Evolutionary conservation across 2,329 filamentous ascomycete genomes (phyloP).

Genomic region (Epichloe sp.): DNA sequence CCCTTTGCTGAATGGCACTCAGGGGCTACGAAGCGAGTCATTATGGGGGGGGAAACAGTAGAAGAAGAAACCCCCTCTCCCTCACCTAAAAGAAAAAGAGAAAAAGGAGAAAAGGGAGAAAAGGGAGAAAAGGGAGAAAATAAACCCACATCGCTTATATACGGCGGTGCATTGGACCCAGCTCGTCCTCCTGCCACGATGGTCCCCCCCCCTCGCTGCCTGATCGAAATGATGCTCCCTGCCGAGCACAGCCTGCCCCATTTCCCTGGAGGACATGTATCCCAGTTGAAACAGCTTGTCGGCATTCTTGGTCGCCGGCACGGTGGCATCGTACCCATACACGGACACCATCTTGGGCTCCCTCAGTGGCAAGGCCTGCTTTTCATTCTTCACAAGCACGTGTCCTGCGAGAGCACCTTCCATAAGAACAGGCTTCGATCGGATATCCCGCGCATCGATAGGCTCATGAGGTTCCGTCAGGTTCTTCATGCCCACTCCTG

Average conservation of each 20-base stretch:
- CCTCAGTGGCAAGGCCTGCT: conserved; percentile 46
- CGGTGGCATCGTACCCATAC: conserved; percentile 51
- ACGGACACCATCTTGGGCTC: conserved; percentile 43
- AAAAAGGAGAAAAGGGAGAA: too few species aligned
- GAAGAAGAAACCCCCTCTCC: too few species aligned
- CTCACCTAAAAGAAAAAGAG: too few species aligned
- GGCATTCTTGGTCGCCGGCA: conserved; percentile 33
- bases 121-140: background rate
- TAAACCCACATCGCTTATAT: conserved; percentile 32
- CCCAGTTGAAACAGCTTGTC: conserved; percentile 31
- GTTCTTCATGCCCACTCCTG: conserved; percentile 45
- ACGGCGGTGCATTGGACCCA: conserved; percentile 35
- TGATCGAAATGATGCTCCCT: conserved; percentile 32
- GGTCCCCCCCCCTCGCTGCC: conserved; percentile 34
- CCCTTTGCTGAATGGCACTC: conserved; percentile 42
- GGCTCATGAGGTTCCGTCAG: conserved; percentile 33
- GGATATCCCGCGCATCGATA: conserved; percentile 35
- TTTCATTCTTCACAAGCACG: conserved; percentile 64
- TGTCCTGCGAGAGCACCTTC: conserved; percentile 48
- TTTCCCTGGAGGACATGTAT: conserved; percentile 33
- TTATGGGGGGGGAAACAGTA: background rate
- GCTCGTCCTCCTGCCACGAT: conserved; percentile 39
- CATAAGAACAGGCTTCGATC: conserved; percentile 30
- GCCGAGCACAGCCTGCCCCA: conserved; percentile 30
- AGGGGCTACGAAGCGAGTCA: conserved; percentile 28